A percentile compares a stretch with the other conserved stretches of the same genome.
Evolutionary conservation across 129 eudicot genomes (phyloP).

Genomic region (Calendula officinalis): DNA sequence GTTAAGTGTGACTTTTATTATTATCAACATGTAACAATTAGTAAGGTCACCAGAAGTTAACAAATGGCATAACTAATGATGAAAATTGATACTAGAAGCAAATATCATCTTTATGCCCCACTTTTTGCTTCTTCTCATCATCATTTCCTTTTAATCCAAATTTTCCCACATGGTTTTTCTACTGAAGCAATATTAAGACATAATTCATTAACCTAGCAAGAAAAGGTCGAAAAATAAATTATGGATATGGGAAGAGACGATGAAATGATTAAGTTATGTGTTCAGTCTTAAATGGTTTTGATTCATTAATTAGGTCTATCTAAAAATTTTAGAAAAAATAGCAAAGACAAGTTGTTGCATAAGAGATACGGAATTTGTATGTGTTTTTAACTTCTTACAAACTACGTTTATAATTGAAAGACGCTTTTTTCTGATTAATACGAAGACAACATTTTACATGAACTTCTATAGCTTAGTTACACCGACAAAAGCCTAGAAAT

Average conservation of each 20-base stretch:
- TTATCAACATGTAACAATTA: slow-evolving; percentile 7
- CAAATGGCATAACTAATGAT: slow-evolving; percentile 6
- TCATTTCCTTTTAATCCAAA: not conserved
- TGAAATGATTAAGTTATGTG: too few relatives aligned
- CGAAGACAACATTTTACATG: too few relatives aligned
- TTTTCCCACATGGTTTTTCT: not conserved
- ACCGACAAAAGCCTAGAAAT: too few relatives aligned
- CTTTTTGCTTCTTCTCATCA: slow-evolving; percentile 1
- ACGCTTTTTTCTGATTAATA: not conserved
- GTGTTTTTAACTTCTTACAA: not conserved
- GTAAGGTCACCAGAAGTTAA: slow-evolving; percentile 10
- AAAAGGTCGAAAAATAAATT: too few relatives aligned
- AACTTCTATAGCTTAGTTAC: too few relatives aligned
- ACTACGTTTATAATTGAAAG: not conserved
- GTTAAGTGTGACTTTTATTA: not conserved
- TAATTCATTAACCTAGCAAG: too few relatives aligned
- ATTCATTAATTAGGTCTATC: too few relatives aligned
- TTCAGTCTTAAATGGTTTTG: too few relatives aligned
- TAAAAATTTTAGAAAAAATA: not conserved
- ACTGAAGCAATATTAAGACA: too few relatives aligned
- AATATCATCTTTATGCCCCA: slow-evolving; percentile 7
- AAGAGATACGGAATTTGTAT: not conserved
- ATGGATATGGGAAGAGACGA: too few relatives aligned
- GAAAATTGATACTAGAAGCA: slow-evolving; percentile 17
- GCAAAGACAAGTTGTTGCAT: not conserved